Evolutionary conservation across 108 stramenopile species (phyloP), one percentile per base, ranked within the genome.

Genomic region (Skeletonema potamos): DNA sequence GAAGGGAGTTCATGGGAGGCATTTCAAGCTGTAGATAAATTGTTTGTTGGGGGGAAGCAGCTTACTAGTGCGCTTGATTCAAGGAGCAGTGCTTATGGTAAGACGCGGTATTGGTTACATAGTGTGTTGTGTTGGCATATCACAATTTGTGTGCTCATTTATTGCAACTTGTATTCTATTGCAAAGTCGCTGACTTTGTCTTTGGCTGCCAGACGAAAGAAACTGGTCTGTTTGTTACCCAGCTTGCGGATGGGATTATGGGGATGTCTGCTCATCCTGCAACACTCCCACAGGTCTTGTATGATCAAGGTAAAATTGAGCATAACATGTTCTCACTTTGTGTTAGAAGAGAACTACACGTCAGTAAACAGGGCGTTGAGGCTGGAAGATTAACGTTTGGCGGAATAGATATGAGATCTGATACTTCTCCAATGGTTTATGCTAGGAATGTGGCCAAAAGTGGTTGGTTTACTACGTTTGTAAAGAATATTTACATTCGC

Each of bases 191-290:
- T 20, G 77, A 82, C 13, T 93, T 96, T 72, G 66, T 91, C n/a
- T 98, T 98, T 85, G 98, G 97, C 0, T 98, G 98, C 78, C 94
- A 97, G 74, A 87, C 87, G 17, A 63, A 63, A 51, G 88, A 92
- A 58, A 84, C 89, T 6, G 98, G 98, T 3, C 82, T 97, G 15
- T 97, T 98, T 74, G 76, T 76, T 18, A 96, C 92, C 9, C 98
- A 98, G 64, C 85, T 92, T 26, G 98, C 96, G 9, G 92, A 97
- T 72, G 98, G 98, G 15, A 98, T 98, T 54, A 92, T 98, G 82
- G 98, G 98, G 7, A 71, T 98, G 82, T 83, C 85, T 10, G 71
- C 69, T 9, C 85, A 86, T 57, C 72, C 85, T 4, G 71, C 72
- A 1, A 86, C 87, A 10, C 43, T 90, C 1, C 66, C 89, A 0